Base-by-base conservation (phyloP, 2,329 filamentous ascomycete species). In the Monosporascus sp. region DNA sequence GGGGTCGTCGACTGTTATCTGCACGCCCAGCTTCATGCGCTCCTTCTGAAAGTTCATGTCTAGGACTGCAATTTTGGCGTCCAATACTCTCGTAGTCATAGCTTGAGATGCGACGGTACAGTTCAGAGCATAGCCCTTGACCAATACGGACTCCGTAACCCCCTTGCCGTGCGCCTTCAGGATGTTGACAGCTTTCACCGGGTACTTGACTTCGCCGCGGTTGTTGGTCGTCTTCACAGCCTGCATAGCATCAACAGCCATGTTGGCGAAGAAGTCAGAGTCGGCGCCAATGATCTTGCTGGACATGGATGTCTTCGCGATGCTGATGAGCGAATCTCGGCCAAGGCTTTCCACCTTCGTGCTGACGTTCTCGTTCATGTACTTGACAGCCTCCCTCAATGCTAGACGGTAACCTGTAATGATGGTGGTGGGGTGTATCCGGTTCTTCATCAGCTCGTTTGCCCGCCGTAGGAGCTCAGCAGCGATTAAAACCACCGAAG, bases 31-130 rank as follows among this genome's bases (percentile, higher is more conserved):
- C 82, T 99, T 97, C 94, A 99, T 97, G 63, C 93, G 84, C 79
- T 97, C 93, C 79, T 99, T 99, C 69, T 97, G 93, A 65, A 99
- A 73, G 74, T 99, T 99, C 84, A 99, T 97, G 70, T 99, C 94
- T 56, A 99, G 75, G 65, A 93, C 87, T 48, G 94, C 94, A 72
- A 99, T 99, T 79, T 96, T 97, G 61, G 94, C 94, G 72, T 97
- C 92, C 50, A 83, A 83, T 69, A 99, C 84, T 64, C 89, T 84
- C 31, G 94, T 99, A 65, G 85, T 90, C 94, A 99, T 99, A 46
- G 94, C 94, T 74, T 99, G 94, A 52, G 92, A 97, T 51, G 94
- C 94, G 54, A 99, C 92, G 38, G 94, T 99, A 80, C 94, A 99
- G 81, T 99, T 99, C 66, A 99, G 77, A 53, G 94, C 94, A 70